A percentile compares a stretch with the other conserved stretches of the same genome.
These are phyloP conservation scores for Raphanus hybrid DNA, from an alignment of 441 rosid genomes.

Conservation along the genomic window DNA sequence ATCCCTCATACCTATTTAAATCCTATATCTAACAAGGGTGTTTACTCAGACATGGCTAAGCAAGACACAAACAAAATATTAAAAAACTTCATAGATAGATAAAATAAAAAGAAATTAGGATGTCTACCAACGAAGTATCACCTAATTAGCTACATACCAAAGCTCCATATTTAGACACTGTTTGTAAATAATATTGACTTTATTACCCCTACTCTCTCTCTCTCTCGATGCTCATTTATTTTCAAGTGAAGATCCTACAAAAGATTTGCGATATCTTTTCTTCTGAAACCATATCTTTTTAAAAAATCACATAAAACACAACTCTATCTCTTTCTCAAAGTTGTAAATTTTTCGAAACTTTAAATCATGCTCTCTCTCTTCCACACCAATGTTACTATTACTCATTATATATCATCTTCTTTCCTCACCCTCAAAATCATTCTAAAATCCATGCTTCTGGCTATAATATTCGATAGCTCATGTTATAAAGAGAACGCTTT, in stretches of 20 bases:
- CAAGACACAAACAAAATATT: no score
- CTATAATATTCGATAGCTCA: background rate
- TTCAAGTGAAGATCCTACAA: background rate
- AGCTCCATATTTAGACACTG: background rate
- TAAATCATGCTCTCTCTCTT: background rate
- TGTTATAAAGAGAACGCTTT: background rate
- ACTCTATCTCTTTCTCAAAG: background rate
- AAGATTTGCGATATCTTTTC: background rate
- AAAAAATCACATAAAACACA: background rate
- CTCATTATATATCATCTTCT: background rate
- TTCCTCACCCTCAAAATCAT: background rate
- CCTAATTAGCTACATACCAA: background rate
- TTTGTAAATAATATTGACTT: background rate
- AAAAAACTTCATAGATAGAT: no score
- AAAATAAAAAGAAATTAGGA: background rate
- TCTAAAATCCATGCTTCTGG: background rate
- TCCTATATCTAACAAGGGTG: no score
- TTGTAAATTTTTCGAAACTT: background rate
- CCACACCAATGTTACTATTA: no score
- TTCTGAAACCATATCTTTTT: background rate
- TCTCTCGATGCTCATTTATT: no score
- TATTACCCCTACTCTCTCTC: no score
- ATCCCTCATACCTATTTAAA: no score
- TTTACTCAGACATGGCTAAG: no score
- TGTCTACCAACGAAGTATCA: background rate